phyloP scores from a whole-genome alignment of 2,329 filamentous ascomycete genomes.

The Scorias spongiosa region DNA sequence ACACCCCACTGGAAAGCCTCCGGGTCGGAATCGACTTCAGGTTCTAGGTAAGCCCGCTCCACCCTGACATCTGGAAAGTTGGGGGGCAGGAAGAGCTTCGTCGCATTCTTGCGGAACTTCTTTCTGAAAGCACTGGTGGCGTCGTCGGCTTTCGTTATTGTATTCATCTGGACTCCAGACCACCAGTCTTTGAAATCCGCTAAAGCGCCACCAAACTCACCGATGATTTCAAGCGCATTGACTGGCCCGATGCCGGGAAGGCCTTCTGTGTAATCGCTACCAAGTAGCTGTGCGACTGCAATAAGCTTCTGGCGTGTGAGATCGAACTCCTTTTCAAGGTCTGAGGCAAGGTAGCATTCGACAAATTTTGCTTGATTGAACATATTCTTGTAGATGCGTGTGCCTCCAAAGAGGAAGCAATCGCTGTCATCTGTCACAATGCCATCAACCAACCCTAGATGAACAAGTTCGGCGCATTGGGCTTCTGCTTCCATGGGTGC shows the following conservation, averaged over 20 bases:
- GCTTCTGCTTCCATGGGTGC: slow-evolving; percentile 98
- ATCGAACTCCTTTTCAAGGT: slow-evolving; percentile 79
- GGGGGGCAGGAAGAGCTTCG: slow-evolving; percentile 73
- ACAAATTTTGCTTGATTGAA: slow-evolving; percentile 98
- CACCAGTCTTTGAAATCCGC: slow-evolving; percentile 79
- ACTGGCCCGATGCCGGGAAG: slow-evolving; percentile 84
- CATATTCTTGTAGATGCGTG: slow-evolving; percentile 97
- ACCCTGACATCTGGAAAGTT: slow-evolving; percentile 68
- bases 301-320: slow-evolving; percentile 80
- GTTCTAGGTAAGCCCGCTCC: slow-evolving; percentile 66
- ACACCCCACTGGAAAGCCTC: slow-evolving; percentile 90
- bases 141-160: slow-evolving; percentile 44
- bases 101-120: slow-evolving; percentile 67
- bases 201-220: slow-evolving; percentile 61
- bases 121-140: slow-evolving; percentile 52
- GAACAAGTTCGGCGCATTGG: slow-evolving; percentile 84
- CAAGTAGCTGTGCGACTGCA: slow-evolving; percentile 74
- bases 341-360: slow-evolving; percentile 75
- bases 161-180: slow-evolving; percentile 54
- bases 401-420: slow-evolving; percentile 92
- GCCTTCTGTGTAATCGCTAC: slow-evolving; percentile 90
- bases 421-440: slow-evolving; percentile 97
- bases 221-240: slow-evolving; percentile 83
- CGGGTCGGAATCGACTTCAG: slow-evolving; percentile 67
- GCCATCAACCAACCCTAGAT: slow-evolving; percentile 77